Evolutionary conservation across 805 yeast species (phyloP).

Genomic region (Teunomyces aglyptinius): DNA sequence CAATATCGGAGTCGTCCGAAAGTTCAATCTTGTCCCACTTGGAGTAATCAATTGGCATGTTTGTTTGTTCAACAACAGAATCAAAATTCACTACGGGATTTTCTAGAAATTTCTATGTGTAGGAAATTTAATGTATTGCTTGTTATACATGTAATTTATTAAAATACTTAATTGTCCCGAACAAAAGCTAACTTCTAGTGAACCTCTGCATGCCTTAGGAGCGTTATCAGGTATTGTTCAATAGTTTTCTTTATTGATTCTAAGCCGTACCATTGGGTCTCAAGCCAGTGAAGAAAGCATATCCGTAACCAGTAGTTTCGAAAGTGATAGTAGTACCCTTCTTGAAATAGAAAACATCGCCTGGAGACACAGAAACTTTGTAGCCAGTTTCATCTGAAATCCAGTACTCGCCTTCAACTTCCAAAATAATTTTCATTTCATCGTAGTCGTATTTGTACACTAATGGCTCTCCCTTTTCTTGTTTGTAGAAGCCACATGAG

Average conservation of each 20-base stretch:
- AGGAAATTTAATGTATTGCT: neutral
- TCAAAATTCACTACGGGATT: neutral
- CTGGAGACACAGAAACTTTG: constrained; percentile 55
- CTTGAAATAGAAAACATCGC: constrained; percentile 65
- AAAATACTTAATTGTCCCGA: too few relatives aligned
- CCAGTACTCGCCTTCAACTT: constrained; percentile 63
- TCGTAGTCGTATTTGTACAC: constrained; percentile 57
- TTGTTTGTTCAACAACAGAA: neutral
- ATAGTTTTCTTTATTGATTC: too few relatives aligned
- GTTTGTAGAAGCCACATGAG: constrained; percentile 67
- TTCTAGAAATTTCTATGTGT: constrained; percentile 4
- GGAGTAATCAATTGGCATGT: constrained; percentile 88
- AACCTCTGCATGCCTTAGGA: too few relatives aligned
- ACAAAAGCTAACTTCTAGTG: too few relatives aligned
- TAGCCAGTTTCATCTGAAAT: constrained; percentile 64
- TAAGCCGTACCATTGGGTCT: constrained; percentile 39
- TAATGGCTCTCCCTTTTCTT: constrained; percentile 65
- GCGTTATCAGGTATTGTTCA: too few relatives aligned
- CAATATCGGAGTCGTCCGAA: constrained; percentile 95
- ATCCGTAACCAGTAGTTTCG: constrained; percentile 63
- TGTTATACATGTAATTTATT: too few relatives aligned
- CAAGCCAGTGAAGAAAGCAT: constrained; percentile 61
- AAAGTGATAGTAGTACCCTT: constrained; percentile 64
- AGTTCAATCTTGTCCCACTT: constrained; percentile 97
- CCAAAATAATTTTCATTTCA: constrained; percentile 68